Conservation (phyloP, 2,329 filamentous ascomycete genomes). For the Cercospora zeina region DNA sequence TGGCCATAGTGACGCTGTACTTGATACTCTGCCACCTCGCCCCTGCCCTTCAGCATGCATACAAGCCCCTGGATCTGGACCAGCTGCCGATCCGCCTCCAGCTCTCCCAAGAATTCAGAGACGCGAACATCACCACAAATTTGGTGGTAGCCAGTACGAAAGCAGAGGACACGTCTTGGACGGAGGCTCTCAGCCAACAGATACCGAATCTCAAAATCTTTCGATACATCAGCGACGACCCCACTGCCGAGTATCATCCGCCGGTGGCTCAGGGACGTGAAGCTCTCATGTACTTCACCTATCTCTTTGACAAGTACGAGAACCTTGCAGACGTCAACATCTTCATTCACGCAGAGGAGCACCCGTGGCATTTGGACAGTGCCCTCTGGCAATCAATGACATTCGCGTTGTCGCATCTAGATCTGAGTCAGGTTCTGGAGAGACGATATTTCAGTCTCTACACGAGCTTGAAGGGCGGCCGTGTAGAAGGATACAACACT, state of each 20-base stretch:
- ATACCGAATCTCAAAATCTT: constrained; percentile 28
- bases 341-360: constrained; percentile 56
- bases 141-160: constrained; percentile 25
- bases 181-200: constrained; percentile 9
- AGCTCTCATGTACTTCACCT: constrained; percentile 61
- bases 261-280: constrained; percentile 62
- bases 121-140: constrained; percentile 5
- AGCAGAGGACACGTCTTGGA: constrained; percentile 28
- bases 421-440: constrained; percentile 18
- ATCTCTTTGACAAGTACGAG: constrained; percentile 63
- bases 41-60: constrained; percentile 4
- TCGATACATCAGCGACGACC: constrained; percentile 27
- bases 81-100: neutral
- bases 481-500: constrained; percentile 24
- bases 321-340: constrained; percentile 58
- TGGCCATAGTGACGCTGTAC: neutral
- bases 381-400: constrained; percentile 18
- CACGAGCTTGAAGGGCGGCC: constrained; percentile 22
- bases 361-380: constrained; percentile 25
- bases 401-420: constrained; percentile 22
- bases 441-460: constrained; percentile 28
- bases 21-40: neutral
- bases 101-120: neutral
- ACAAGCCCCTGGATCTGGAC: neutral
- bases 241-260: constrained; percentile 49